phyloP scores from a whole-genome alignment of 306 rosid species.

The Neltuma alba region DNA sequence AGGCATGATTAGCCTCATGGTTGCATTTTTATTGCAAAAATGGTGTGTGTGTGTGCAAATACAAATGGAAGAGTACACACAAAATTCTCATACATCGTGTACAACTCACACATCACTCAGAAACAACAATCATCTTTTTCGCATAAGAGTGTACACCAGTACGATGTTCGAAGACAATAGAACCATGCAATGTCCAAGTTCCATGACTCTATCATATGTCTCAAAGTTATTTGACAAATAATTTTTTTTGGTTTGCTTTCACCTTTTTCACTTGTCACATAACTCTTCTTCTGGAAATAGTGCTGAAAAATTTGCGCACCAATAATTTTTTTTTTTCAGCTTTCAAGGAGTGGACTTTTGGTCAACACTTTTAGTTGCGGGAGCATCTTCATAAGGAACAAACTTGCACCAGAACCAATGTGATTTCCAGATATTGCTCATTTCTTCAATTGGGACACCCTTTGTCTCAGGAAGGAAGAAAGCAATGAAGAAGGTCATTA shows the following conservation, averaged over 20 bases:
- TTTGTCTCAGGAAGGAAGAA: too few species aligned
- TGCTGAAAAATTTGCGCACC: not conserved
- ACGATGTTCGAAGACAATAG: not conserved
- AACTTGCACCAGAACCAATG: not conserved
- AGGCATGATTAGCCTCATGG: not conserved
- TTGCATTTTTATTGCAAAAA: not conserved
- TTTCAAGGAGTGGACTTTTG: not conserved
- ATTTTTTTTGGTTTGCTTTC: not conserved
- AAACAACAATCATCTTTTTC: too few species aligned
- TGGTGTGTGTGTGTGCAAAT: not conserved
- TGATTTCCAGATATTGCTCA: not conserved
- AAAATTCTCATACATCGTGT: too few species aligned
- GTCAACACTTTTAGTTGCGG: not conserved
- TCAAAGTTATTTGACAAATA: not conserved
- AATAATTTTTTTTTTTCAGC: too few species aligned
- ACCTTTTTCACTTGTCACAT: not conserved
- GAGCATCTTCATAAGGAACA: not conserved
- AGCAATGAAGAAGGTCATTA: too few species aligned
- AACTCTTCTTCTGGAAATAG: too few species aligned
- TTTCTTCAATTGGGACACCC: too few species aligned
- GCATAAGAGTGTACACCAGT: not conserved
- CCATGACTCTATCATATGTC: not conserved
- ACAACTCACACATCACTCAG: not conserved
- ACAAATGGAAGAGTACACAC: not conserved
- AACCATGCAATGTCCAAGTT: not conserved